A percentile compares a stretch with the other conserved stretches of the same genome.
These are phyloP conservation scores for Hypoxylon sp. DNA, from an alignment of 2,329 filamentous ascomycete species.

Conservation along the genomic window DNA sequence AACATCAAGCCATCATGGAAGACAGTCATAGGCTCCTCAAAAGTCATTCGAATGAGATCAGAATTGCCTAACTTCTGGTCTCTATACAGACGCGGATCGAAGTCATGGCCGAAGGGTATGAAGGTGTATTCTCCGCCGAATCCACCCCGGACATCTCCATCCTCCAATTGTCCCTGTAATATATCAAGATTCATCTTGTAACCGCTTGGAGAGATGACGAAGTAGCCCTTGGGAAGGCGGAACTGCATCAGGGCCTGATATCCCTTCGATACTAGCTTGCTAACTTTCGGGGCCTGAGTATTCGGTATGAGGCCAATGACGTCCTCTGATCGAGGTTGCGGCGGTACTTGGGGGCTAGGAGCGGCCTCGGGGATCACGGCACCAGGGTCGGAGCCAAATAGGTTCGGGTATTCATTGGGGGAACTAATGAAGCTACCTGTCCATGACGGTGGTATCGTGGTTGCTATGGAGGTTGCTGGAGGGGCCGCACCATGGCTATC, in stretches of 20 bases:
- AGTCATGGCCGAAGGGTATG: background rate
- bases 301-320: background rate
- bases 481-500: background rate
- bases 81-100: background rate
- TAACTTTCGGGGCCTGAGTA: background rate
- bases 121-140: conserved; percentile 17
- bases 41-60: conserved; percentile 8
- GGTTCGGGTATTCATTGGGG: background rate
- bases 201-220: conserved; percentile 5
- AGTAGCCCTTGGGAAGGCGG: conserved; percentile 7
- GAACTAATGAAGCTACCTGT: no score
- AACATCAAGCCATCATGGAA: conserved; percentile 17
- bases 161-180: background rate
- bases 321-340: conserved; percentile 6
- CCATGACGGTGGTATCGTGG: no score
- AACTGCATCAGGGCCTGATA: conserved; percentile 16
- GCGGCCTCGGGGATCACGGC: background rate
- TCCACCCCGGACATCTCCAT: background rate
- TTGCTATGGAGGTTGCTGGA: background rate
- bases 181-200: conserved; percentile 12
- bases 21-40: conserved; percentile 22
- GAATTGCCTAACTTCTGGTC: background rate
- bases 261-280: background rate
- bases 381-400: background rate
- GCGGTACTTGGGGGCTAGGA: background rate